Evolutionary conservation across 1,284 basidiomycete genomes (phyloP).

Genomic region (Sparassis latifolia): DNA sequence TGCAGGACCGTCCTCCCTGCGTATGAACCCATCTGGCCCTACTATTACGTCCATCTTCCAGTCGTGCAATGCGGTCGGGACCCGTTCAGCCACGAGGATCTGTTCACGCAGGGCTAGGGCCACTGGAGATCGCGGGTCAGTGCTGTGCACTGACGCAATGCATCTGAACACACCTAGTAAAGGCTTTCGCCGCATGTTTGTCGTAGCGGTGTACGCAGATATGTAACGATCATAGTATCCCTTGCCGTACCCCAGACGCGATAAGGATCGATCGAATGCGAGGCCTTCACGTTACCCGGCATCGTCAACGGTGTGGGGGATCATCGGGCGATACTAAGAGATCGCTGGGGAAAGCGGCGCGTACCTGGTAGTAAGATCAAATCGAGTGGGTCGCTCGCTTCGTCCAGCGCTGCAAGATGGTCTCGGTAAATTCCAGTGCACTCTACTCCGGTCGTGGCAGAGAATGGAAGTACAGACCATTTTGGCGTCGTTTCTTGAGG

Average conservation of each 20-base stretch:
- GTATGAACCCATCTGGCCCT: slow-evolving; percentile 40
- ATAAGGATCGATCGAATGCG: slow-evolving; percentile 67
- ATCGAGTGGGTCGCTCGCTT: slow-evolving; percentile 42
- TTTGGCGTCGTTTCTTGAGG: slow-evolving; percentile 36
- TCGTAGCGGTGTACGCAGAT: slow-evolving; percentile 38
- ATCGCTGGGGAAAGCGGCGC: slow-evolving; percentile 5
- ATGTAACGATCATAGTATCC: slow-evolving; percentile 78
- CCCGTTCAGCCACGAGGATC: slow-evolving; percentile 41
- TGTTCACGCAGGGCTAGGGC: slow-evolving; percentile 64
- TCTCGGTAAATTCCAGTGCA: not conserved
- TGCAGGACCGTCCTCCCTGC: slow-evolving; percentile 1
- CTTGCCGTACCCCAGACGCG: slow-evolving; percentile 73
- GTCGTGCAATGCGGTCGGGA: slow-evolving; percentile 57
- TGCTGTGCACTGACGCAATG: slow-evolving; percentile 9
- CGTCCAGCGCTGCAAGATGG: slow-evolving; percentile 35
- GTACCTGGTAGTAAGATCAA: slow-evolving; percentile 66
- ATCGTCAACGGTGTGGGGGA: slow-evolving; percentile 1
- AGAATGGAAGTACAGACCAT: slow-evolving; percentile 35
- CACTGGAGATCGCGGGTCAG: slow-evolving; percentile 32
- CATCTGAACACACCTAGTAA: slow-evolving; percentile 40
- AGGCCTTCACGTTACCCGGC: slow-evolving; percentile 39
- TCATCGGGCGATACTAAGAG: not conserved
- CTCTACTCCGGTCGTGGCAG: slow-evolving; percentile 4
- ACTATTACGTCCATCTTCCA: slow-evolving; percentile 65
- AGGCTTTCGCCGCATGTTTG: slow-evolving; percentile 25